Conservation (phyloP, 805 yeast genomes). For the Cephaloascus albidus region DNA sequence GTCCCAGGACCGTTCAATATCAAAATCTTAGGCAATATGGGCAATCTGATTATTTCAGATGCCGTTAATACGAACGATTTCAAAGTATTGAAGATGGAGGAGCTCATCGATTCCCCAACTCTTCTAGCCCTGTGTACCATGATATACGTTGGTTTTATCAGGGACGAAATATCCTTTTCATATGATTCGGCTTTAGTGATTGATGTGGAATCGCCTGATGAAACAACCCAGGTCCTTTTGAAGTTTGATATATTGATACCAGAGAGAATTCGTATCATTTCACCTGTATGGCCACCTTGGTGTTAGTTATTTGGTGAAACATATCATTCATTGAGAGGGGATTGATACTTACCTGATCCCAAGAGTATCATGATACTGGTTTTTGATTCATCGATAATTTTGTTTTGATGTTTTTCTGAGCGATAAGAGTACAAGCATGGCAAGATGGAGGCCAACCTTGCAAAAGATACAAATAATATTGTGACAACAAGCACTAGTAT, state of each 20-base stretch:
- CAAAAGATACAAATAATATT: too few species aligned
- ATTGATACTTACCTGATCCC: slow-evolving; percentile 60
- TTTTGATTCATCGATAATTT: not conserved
- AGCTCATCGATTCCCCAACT: slow-evolving; percentile 44
- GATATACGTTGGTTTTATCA: slow-evolving; percentile 11
- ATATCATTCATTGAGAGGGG: too few species aligned
- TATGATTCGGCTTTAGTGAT: slow-evolving; percentile 18
- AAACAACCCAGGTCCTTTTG: slow-evolving; percentile 21
- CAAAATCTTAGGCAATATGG: slow-evolving; percentile 30
- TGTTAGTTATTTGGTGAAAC: too few species aligned
- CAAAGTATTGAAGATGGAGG: slow-evolving; percentile 37
- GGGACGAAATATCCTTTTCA: slow-evolving; percentile 12
- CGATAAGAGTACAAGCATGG: too few species aligned
- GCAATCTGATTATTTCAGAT: slow-evolving; percentile 13
- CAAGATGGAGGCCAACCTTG: too few species aligned
- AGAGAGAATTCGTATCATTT: slow-evolving; percentile 66
- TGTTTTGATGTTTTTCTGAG: too few species aligned
- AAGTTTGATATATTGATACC: slow-evolving; percentile 21
- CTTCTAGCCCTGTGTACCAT: slow-evolving; percentile 47
- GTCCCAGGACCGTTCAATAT: slow-evolving; percentile 80
- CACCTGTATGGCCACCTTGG: slow-evolving; percentile 78
- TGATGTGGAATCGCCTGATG: slow-evolving; percentile 46
- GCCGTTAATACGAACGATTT: slow-evolving; percentile 22
- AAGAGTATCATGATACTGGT: slow-evolving; percentile 47
- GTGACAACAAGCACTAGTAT: too few species aligned